A percentile compares a stretch with the other conserved stretches of the same genome.
Conservation (phyloP, 2,329 filamentous ascomycete genomes). For the Monosporascus sp. region DNA sequence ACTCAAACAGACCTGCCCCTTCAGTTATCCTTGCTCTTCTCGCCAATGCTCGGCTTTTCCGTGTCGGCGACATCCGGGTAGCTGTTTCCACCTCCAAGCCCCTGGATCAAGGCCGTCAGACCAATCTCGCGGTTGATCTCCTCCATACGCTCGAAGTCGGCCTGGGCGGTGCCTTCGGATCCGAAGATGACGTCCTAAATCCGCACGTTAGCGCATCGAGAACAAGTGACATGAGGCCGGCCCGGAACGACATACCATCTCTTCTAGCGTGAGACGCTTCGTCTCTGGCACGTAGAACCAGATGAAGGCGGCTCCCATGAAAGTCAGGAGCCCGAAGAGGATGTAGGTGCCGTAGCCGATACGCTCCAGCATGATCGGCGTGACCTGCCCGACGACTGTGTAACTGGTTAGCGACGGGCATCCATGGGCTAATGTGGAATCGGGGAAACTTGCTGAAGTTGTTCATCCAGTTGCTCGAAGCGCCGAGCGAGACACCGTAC, state of each 20-base stretch:
- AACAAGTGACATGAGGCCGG: too few relatives aligned
- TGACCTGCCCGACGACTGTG: constrained; percentile 60
- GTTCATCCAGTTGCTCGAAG: constrained; percentile 57
- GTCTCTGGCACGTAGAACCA: constrained; percentile 63
- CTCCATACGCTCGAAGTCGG: constrained; percentile 66
- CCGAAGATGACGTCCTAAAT: constrained; percentile 61
- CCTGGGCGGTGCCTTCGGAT: constrained; percentile 58
- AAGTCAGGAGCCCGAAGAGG: constrained; percentile 62
- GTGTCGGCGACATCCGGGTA: constrained; percentile 18
- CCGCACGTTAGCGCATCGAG: background rate
- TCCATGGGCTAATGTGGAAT: background rate
- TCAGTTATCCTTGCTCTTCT: constrained; percentile 3
- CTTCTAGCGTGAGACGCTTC: constrained; percentile 58
- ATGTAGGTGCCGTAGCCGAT: constrained; percentile 70
- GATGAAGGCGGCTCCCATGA: constrained; percentile 55
- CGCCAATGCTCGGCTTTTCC: constrained; percentile 11
- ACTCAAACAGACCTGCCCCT: too few relatives aligned
- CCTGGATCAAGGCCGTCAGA: constrained; percentile 38
- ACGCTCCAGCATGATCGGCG: constrained; percentile 58
- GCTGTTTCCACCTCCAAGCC: constrained; percentile 12
- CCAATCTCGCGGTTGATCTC: constrained; percentile 69
- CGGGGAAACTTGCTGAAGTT: constrained; percentile 39
- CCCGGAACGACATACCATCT: constrained; percentile 42
- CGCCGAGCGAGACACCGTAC: constrained; percentile 66
- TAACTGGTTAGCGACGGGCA: constrained; percentile 31